Percentiles rank a stretch among this genome's conserved stretches.
Conservation (phyloP, 805 yeast species). For the Candida insectorum region DNA sequence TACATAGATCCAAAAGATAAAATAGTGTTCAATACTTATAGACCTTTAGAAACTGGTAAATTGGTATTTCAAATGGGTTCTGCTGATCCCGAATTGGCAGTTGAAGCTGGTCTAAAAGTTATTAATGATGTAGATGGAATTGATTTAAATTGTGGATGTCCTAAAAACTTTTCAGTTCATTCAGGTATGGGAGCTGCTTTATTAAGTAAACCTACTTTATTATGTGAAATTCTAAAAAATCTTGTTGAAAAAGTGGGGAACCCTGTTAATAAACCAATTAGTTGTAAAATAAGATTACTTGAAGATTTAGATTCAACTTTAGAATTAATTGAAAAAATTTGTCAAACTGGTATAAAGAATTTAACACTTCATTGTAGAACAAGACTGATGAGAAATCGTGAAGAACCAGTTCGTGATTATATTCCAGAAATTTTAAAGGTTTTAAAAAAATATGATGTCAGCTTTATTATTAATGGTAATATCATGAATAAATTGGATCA, state of each 20-base stretch:
- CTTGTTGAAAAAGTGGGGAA: conserved; percentile 79
- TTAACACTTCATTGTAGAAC: conserved; percentile 92
- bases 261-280: conserved; percentile 74
- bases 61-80: conserved; percentile 92
- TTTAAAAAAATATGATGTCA: conserved; percentile 60
- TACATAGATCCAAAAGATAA: conserved; percentile 42
- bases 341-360: conserved; percentile 76
- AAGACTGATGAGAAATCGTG: conserved; percentile 82
- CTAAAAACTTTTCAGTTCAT: conserved; percentile 91
- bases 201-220: conserved; percentile 72
- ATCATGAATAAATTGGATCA: conserved; percentile 55
- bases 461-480: conserved; percentile 82
- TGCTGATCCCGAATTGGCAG: conserved; percentile 78
- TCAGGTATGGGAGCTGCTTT: conserved; percentile 98
- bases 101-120: conserved; percentile 77
- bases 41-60: conserved; percentile 56
- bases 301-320: conserved; percentile 52
- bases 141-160: conserved; percentile 95
- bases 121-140: conserved; percentile 88
- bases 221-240: conserved; percentile 63
- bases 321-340: conserved; percentile 47
- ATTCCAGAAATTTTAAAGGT: conserved; percentile 57
- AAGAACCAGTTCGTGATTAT: conserved; percentile 72
- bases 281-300: conserved; percentile 84
- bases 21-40: conserved; percentile 71